Conservation (phyloP, 306 rosid genomes). For the Cicer arietinum region DNA sequence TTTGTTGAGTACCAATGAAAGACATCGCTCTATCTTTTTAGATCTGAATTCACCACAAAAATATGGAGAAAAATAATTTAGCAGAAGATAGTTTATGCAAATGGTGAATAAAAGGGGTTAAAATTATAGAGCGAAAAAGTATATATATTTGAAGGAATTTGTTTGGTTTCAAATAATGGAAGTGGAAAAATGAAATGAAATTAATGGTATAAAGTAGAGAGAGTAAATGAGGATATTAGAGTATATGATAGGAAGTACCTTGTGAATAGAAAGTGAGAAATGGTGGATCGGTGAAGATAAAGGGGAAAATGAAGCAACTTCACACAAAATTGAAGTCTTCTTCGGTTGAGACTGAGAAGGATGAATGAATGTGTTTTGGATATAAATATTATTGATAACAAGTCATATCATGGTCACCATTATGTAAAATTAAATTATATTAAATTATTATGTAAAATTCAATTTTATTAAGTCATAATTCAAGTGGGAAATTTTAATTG, state of each 20-base stretch:
- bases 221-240: conserved; percentile 29
- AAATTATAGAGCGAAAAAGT: conserved; percentile 1
- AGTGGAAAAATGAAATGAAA: conserved; percentile 3
- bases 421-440: not conserved
- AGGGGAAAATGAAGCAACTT: conserved; percentile 25
- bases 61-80: no score
- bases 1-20: conserved; percentile 86
- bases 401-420: conserved; percentile 41
- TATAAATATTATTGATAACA: conserved; percentile 32
- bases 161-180: no score
- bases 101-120: not conserved
- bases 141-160: no score
- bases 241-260: conserved; percentile 43
- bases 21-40: conserved; percentile 63
- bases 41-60: conserved; percentile 62
- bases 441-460: no score
- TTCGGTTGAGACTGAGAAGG: not conserved
- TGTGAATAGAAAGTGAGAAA: conserved; percentile 42
- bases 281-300: conserved; percentile 55
- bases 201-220: not conserved
- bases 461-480: no score
- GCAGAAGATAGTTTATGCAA: no score
- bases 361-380: conserved; percentile 25
- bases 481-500: no score
- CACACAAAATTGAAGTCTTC: not conserved